Conservation (phyloP, 176 grass and related monocot genomes). For the bread wheat (Triticum aestivum) region IWGSC_CS_RefSeq_v2.1 NC_057799.1:14839868-14840367, state of each 20-base stretch:
- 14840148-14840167: slow-evolving; percentile 74
- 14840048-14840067: background rate
- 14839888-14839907: background rate
- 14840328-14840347: slow-evolving; percentile 91
- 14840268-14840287: slow-evolving; percentile 19
- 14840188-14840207: slow-evolving; percentile 62
- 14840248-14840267: background rate
- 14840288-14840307: slow-evolving; percentile 80
- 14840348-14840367: slow-evolving; percentile 72
- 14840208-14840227: slow-evolving; percentile 91
- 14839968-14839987: background rate
- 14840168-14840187: slow-evolving; percentile 64
- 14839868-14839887: background rate
- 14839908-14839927: background rate
- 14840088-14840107: background rate
- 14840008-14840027: background rate
- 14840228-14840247: slow-evolving; percentile 47
- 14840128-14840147: slow-evolving; percentile 24
- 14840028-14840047: background rate
- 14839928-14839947: background rate
- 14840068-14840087: background rate
- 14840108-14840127: slow-evolving; percentile 24
- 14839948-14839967: background rate
- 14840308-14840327: slow-evolving; percentile 80
- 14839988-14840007: background rate